A percentile compares a stretch with the other conserved stretches of the same genome.
phyloP scores from a whole-genome alignment of 345 rosid species.

The Hypericum androsaemum region DNA sequence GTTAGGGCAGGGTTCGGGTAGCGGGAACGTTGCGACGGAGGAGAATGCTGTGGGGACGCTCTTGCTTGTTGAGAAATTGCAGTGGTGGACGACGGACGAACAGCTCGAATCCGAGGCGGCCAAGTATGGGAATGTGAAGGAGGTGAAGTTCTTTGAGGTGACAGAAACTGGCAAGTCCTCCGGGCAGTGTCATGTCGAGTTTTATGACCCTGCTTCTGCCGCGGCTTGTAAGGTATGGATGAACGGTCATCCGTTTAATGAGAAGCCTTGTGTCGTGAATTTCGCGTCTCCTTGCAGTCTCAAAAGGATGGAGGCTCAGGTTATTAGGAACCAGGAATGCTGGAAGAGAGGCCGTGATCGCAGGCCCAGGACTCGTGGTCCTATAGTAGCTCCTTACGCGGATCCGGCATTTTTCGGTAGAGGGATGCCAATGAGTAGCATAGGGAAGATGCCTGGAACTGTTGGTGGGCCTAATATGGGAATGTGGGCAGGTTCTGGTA shows the following conservation, averaged over 20 bases:
- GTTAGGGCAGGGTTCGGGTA: constrained; percentile 34
- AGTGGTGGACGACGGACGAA: constrained; percentile 92
- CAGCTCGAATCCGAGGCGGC: constrained; percentile 56
- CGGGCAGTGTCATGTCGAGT: constrained; percentile 83
- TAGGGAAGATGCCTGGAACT: constrained; percentile 70
- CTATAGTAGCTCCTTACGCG: constrained; percentile 78
- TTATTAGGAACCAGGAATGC: constrained; percentile 9
- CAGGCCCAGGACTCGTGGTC: constrained; percentile 31
- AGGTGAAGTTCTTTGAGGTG: constrained; percentile 79
- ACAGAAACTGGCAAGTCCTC: constrained; percentile 80
- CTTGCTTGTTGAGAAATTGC: constrained; percentile 73
- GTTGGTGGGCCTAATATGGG: constrained; percentile 68
- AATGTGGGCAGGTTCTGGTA: constrained; percentile 64
- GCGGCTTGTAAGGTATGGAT: constrained; percentile 65
- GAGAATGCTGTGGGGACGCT: constrained; percentile 35
- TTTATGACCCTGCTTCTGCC: constrained; percentile 56
- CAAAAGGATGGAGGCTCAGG: constrained; percentile 38
- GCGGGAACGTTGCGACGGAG: constrained; percentile 15
- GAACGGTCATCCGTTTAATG: constrained; percentile 63
- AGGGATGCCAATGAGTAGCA: constrained; percentile 62
- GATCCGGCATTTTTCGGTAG: constrained; percentile 71
- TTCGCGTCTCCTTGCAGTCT: constrained; percentile 51
- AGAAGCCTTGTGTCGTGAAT: constrained; percentile 70
- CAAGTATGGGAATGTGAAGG: constrained; percentile 63
- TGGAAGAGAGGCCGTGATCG: constrained; percentile 41